Evolutionary conservation across 331 rosid genomes (phyloP).

Genomic region (Acacia concinna): DNA sequence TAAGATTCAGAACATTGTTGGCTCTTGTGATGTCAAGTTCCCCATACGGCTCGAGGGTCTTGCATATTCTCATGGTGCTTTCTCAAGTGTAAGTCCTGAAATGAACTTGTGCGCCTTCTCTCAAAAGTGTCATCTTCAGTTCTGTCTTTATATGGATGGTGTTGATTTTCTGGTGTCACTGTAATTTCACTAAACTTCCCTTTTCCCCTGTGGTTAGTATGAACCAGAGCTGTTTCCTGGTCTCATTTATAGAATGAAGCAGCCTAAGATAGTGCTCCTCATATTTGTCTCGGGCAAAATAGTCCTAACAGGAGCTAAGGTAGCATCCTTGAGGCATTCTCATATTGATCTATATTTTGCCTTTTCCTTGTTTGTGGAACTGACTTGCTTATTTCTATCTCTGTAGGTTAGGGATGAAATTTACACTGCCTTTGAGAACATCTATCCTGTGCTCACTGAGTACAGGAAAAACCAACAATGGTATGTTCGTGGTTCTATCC

Average conservation of each 20-base stretch:
- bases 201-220: constrained; percentile 50
- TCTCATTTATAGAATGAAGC: constrained; percentile 88
- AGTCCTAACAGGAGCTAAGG: constrained; percentile 94
- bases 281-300: constrained; percentile 92
- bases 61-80: constrained; percentile 84
- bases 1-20: constrained; percentile 93
- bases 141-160: neutral
- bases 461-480: constrained; percentile 93
- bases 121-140: constrained; percentile 14
- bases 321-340: constrained; percentile 15
- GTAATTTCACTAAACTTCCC: constrained; percentile 15
- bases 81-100: constrained; percentile 73
- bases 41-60: constrained; percentile 94
- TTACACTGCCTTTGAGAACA: constrained; percentile 90
- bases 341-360: neutral
- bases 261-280: constrained; percentile 88
- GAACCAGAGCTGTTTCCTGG: constrained; percentile 97
- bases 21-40: constrained; percentile 94
- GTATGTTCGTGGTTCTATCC: constrained; percentile 32
- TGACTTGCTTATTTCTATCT: constrained; percentile 6
- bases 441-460: constrained; percentile 89
- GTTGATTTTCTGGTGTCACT: constrained; percentile 14
- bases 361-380: neutral
- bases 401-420: constrained; percentile 87
- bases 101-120: neutral